Evolutionary conservation across 305 asterid species (phyloP).

Genomic region (Fraxinus velutina): DNA sequence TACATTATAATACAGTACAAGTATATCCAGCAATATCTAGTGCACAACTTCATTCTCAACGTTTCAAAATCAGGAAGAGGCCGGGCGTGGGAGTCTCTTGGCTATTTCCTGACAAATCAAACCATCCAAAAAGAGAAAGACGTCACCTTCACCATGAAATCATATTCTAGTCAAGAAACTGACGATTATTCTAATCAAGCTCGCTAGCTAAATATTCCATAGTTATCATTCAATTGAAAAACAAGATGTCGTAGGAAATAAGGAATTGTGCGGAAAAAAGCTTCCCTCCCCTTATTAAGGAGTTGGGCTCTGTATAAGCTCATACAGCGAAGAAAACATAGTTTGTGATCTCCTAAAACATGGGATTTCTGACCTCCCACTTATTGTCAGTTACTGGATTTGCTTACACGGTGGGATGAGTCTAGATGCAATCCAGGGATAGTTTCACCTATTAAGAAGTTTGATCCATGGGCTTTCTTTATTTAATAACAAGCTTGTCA

Average conservation of each 20-base stretch:
- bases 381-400: neutral
- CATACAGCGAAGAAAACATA: neutral
- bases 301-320: neutral
- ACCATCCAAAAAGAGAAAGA: constrained; percentile 11
- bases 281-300: neutral
- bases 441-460: neutral
- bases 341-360: neutral
- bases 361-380: neutral
- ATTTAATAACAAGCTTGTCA: neutral
- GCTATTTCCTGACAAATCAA: constrained; percentile 72
- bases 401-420: neutral
- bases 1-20: constrained; percentile 32
- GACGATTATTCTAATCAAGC: neutral
- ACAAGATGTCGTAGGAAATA: neutral
- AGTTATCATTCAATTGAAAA: neutral
- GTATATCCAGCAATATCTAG: constrained; percentile 28
- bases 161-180: neutral
- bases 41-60: constrained; percentile 12
- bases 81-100: constrained; percentile 81
- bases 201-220: neutral
- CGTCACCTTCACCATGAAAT: neutral
- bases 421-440: neutral
- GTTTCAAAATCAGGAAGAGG: constrained; percentile 40
- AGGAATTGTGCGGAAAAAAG: neutral
- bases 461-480: neutral